Percentiles rank a stretch among this genome's conserved stretches.
These are phyloP conservation scores for Pulveroboletus sp. DNA, from an alignment of 768 basidiomycete genomes.

Conservation along the genomic window DNA sequence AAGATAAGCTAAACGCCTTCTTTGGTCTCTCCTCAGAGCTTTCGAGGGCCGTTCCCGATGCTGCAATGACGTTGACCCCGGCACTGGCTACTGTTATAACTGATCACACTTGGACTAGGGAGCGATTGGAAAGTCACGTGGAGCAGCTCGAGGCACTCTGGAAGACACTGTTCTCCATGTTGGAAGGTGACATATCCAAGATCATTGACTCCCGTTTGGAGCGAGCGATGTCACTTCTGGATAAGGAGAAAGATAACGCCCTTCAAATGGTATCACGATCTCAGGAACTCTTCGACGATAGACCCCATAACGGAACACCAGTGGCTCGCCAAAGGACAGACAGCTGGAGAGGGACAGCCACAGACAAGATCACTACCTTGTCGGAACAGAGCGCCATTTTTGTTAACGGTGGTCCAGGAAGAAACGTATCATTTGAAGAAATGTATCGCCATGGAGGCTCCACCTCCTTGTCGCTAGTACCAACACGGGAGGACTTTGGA, in stretches of 20 bases:
- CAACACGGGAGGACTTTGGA: slow-evolving; percentile 19
- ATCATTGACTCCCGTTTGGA: slow-evolving; percentile 31
- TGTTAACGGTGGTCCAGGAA: slow-evolving; percentile 4
- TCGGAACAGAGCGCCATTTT: slow-evolving; percentile 12
- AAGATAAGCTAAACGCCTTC: slow-evolving; percentile 45
- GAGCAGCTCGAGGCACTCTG: slow-evolving; percentile 42
- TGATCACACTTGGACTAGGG: slow-evolving; percentile 40
- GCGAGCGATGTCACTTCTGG: slow-evolving; percentile 32
- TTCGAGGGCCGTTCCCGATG: slow-evolving; percentile 39
- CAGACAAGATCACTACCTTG: slow-evolving; percentile 10
- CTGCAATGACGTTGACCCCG: slow-evolving; percentile 41
- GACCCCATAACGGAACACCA: slow-evolving; percentile 2
- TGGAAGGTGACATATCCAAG: slow-evolving; percentile 39
- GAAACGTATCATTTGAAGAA: slow-evolving; percentile 10
- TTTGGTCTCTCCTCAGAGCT: slow-evolving; percentile 46
- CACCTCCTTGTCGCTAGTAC: slow-evolving; percentile 10
- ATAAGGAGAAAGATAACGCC: slow-evolving; percentile 27
- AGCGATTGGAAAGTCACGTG: slow-evolving; percentile 37
- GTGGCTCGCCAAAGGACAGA: slow-evolving; percentile 11
- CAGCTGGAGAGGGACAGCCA: slow-evolving; percentile 6
- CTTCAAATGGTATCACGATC: slow-evolving; percentile 19
- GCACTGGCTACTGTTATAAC: slow-evolving; percentile 42
- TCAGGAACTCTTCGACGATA: slow-evolving; percentile 11
- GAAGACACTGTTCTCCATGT: slow-evolving; percentile 41
- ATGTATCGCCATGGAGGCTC: slow-evolving; percentile 8